These are phyloP conservation scores for Mrakia hoshinonis DNA, from an alignment of 768 basidiomycete genomes.

Conservation along the genomic window DNA sequence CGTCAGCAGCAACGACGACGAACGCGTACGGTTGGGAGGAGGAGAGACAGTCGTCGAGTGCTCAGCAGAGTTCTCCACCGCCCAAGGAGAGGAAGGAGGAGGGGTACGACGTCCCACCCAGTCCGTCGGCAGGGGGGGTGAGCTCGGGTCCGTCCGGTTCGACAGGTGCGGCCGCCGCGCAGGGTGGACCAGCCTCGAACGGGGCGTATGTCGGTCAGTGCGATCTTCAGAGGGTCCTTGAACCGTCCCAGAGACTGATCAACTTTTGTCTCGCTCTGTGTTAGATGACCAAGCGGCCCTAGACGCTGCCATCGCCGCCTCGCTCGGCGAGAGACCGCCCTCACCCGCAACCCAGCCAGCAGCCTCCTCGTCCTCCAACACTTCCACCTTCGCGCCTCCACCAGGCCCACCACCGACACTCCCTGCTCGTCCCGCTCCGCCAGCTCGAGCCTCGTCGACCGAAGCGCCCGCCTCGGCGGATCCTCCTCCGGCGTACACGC, in stretches of 20 bases:
- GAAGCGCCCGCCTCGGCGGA: neutral
- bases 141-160: neutral
- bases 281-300: slow-evolving; percentile 1
- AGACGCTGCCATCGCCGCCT: neutral
- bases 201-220: neutral
- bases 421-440: neutral
- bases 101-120: slow-evolving; percentile 4
- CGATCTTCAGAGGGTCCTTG: neutral
- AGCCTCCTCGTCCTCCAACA: neutral
- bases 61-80: neutral
- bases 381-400: slow-evolving; percentile 10
- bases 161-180: neutral
- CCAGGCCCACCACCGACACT: neutral
- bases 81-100: neutral
- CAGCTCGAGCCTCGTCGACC: neutral
- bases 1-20: neutral
- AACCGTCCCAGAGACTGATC: neutral
- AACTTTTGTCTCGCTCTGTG: neutral
- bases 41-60: neutral
- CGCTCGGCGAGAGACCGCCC: neutral
- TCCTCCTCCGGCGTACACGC: slow-evolving; percentile 23
- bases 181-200: neutral
- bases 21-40: neutral
- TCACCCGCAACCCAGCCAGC: neutral
- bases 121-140: neutral